These are phyloP conservation scores for Ogataea trehaloabstinens DNA, from an alignment of 805 yeast genomes.

Conservation along the genomic window DNA sequence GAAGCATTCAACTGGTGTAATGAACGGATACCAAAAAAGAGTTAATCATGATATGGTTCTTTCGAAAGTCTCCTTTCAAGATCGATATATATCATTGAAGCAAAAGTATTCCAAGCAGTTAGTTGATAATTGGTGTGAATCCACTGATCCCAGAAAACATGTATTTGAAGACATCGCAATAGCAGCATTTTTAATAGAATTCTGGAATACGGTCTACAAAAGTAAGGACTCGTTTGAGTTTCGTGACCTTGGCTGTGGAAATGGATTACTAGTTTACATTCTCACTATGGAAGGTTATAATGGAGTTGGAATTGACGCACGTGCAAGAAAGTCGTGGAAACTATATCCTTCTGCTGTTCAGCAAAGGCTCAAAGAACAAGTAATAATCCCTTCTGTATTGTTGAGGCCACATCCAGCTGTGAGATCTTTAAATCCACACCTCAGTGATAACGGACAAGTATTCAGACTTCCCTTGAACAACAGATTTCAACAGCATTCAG, in stretches of 20 bases:
- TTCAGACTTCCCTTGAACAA: conserved; percentile 48
- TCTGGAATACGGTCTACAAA: conserved; percentile 60
- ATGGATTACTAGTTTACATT: conserved; percentile 80
- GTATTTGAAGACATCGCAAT: conserved; percentile 95
- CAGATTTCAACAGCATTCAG: conserved; percentile 20
- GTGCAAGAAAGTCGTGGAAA: conserved; percentile 85
- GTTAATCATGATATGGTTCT: conserved; percentile 88
- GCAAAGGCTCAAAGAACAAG: conserved; percentile 62
- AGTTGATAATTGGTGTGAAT: conserved; percentile 86
- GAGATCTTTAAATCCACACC: conserved; percentile 48
- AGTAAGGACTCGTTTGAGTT: conserved; percentile 55
- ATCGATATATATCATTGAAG: conserved; percentile 74
- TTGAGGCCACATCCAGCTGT: conserved; percentile 69
- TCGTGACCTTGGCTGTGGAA: conserved; percentile 93
- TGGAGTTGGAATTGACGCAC: conserved; percentile 87
- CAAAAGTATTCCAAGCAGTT: conserved; percentile 74
- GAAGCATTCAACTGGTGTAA: conserved; percentile 82
- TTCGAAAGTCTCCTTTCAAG: conserved; percentile 78
- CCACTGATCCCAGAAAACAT: conserved; percentile 92
- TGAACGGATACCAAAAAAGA: conserved; percentile 81
- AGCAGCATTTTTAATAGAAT: conserved; percentile 88
- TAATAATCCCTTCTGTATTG: conserved; percentile 74
- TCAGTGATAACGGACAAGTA: conserved; percentile 59
- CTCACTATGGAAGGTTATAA: conserved; percentile 73
- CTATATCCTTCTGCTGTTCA: conserved; percentile 68